Conservation (phyloP, 108 stramenopile genomes). For the Cyclotella baltica region DNA sequence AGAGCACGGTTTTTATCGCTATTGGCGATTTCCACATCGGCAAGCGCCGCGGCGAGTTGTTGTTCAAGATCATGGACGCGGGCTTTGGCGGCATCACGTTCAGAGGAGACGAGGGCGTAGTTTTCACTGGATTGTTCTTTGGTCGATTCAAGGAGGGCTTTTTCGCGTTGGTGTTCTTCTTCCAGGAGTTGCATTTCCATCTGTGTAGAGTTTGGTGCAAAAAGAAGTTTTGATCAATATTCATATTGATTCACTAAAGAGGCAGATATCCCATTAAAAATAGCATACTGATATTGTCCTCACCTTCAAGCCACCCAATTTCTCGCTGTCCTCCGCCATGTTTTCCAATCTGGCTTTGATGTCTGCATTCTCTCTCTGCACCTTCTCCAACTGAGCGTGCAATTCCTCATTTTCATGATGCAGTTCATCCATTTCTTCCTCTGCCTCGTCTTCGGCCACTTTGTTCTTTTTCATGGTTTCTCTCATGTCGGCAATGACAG, state of each 20-base stretch:
- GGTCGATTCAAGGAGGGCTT: conserved; percentile 54
- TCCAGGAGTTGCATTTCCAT: conserved; percentile 84
- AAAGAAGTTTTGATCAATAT: background rate
- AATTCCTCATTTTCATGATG: conserved; percentile 81
- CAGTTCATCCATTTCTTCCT: conserved; percentile 67
- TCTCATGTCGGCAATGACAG: conserved; percentile 54
- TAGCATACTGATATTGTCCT: conserved; percentile 1
- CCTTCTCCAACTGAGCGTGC: conserved; percentile 58
- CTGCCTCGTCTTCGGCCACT: conserved; percentile 47
- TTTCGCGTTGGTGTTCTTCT: conserved; percentile 79
- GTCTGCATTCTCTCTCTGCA: conserved; percentile 63
- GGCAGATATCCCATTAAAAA: too few relatives aligned
- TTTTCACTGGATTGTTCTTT: conserved; percentile 48
- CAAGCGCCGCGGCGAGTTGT: conserved; percentile 72
- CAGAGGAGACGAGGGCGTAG: conserved; percentile 57
- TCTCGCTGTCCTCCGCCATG: conserved; percentile 62
- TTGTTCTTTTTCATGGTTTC: conserved; percentile 58
- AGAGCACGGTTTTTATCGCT: conserved; percentile 75
- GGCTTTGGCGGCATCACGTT: conserved; percentile 72
- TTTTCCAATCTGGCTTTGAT: conserved; percentile 57
- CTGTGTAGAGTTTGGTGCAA: conserved; percentile 20
- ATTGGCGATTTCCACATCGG: conserved; percentile 80
- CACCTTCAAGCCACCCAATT: conserved; percentile 66
- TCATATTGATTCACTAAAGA: too few relatives aligned
- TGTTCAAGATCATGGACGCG: conserved; percentile 74